These are phyloP conservation scores for Hamiltosporidium magnivora DNA, from an alignment of 371 early-diverging fungal species.

Conservation along the genomic window DNA sequence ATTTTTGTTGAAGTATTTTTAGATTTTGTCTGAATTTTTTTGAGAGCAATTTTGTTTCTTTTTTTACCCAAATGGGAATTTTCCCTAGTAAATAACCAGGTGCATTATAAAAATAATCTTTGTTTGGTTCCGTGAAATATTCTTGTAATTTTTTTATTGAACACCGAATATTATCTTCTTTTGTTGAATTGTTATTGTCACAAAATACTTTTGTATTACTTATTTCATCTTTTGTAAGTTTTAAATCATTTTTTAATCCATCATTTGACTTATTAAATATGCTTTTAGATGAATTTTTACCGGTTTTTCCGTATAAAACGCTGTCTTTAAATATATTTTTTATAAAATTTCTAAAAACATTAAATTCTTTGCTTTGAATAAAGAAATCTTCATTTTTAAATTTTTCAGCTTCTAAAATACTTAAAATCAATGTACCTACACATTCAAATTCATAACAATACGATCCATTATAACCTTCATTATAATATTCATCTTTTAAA, in stretches of 20 bases:
- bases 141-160: no score
- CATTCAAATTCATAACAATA: slow-evolving; percentile 25
- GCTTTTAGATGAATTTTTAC: no score
- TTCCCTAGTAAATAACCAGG: no score
- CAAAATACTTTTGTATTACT: no score
- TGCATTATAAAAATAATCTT: no score
- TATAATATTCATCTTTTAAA: slow-evolving; percentile 15
- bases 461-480: slow-evolving; percentile 16
- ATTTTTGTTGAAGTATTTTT: slow-evolving; percentile 31
- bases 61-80: slow-evolving; percentile 20
- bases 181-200: no score
- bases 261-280: no score
- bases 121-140: no score
- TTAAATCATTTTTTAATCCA: no score
- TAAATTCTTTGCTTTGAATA: not conserved
- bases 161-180: no score
- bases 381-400: no score
- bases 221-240: no score
- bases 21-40: slow-evolving; percentile 17
- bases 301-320: not conserved
- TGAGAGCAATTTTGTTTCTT: slow-evolving; percentile 25
- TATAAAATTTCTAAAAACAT: not conserved
- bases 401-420: slow-evolving; percentile 34
- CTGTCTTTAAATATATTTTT: not conserved
- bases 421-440: slow-evolving; percentile 20